Base-by-base conservation (phyloP, 2,329 filamentous ascomycete genomes). In the Ceratocystis papillata region DNA sequence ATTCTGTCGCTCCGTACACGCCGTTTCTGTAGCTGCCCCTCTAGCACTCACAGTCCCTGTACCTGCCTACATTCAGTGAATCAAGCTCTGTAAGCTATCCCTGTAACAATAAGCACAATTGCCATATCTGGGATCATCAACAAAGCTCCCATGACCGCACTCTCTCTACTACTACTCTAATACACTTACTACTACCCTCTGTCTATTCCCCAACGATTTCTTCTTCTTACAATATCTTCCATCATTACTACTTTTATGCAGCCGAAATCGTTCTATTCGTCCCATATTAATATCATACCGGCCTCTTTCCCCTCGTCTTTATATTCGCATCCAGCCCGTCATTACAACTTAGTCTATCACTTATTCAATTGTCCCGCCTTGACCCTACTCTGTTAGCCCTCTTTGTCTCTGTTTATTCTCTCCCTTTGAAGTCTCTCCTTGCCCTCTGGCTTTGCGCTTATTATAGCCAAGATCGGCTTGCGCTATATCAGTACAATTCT, bases 331-430 rank as follows among this genome's bases (percentile, higher is more conserved):
- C 48, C n/a, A 22, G 20, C 22, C 48, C 20, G 22, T 15, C 20
- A 22, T 53, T 28, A 22, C 48, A 25, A 8, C n/a, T n/a, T 22
- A 53, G 8, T 15, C 20, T 17, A 53, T 25, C 25, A 15, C 48
- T 53, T 15, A 17, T 25, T 53, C 20, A 17, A 15, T 10, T 10
- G 37, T 28, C 17, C 48, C 8, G 48, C 20, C 48, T 28, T 53
- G 48, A 20, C 48, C 48, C 37, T 25, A 25, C 48, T 53, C 28
- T 30, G 55, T 10, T 30, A 53, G 48, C 48, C 7, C 17, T 15
- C 55, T 59, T 30, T 59, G 28, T 50, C 48, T 53, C 48, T 53
- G n/a, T 53, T 17, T 50, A n/a, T n/a, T 50, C n/a, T 20, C 46
- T 50, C n/a, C 46, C 46, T 50, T 22, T 50, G 3, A 12, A 12